These are phyloP conservation scores for Toxicodendron radicans DNA, from an alignment of 345 rosid species.

Conservation along the genomic window DNA sequence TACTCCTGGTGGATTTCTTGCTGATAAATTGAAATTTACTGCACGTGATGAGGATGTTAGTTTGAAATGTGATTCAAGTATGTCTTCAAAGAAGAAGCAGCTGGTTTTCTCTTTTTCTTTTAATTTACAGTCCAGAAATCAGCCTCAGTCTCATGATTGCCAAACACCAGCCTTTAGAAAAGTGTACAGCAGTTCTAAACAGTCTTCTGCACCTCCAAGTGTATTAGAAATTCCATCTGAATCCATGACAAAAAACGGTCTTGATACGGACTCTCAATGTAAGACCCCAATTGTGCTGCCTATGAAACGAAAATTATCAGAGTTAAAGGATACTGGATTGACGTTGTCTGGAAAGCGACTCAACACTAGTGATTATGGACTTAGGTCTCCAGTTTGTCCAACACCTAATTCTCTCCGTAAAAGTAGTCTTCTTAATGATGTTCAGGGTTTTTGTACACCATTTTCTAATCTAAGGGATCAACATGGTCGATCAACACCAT, in stretches of 20 bases:
- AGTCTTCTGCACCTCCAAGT: slow-evolving; percentile 32
- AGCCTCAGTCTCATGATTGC: slow-evolving; percentile 43
- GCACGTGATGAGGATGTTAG: slow-evolving; percentile 44
- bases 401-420: slow-evolving; percentile 57
- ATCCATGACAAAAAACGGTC: slow-evolving; percentile 32
- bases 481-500: slow-evolving; percentile 40
- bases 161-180: slow-evolving; percentile 45
- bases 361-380: slow-evolving; percentile 65
- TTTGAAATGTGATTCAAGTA: slow-evolving; percentile 43
- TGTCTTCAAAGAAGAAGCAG: slow-evolving; percentile 73
- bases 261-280: slow-evolving; percentile 54
- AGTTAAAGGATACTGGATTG: slow-evolving; percentile 59
- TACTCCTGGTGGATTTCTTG: slow-evolving; percentile 60
- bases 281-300: slow-evolving; percentile 73
- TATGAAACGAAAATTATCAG: slow-evolving; percentile 72
- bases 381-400: slow-evolving; percentile 55
- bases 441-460: slow-evolving; percentile 61
- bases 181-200: slow-evolving; percentile 34
- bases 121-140: slow-evolving; percentile 54
- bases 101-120: slow-evolving; percentile 74
- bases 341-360: slow-evolving; percentile 67
- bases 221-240: slow-evolving; percentile 47
- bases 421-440: slow-evolving; percentile 40
- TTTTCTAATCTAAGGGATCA: slow-evolving; percentile 42
- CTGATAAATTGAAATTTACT: slow-evolving; percentile 46